Conservation (phyloP, 140 eudicot genomes). For the Eryngium alpinum region DNA sequence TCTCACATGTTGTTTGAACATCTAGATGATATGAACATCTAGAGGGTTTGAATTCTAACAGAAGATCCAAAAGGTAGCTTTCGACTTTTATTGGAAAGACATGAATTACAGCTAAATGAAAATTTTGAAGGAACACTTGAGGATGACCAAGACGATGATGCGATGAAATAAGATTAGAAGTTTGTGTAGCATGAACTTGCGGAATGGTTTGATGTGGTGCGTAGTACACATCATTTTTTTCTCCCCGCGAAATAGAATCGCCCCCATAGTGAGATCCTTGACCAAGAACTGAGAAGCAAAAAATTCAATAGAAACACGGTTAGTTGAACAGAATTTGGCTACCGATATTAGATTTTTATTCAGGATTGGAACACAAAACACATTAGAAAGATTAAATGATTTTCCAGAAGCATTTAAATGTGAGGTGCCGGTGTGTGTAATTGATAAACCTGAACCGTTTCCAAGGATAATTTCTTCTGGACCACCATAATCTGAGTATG, state of each 20-base stretch:
- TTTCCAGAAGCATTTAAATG: background rate
- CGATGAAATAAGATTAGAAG: background rate
- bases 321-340: background rate
- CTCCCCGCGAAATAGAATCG: constrained; percentile 1
- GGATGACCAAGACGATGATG: background rate
- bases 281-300: background rate
- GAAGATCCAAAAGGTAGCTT: too few species aligned
- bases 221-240: background rate
- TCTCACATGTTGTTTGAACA: too few species aligned
- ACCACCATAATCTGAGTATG: background rate
- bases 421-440: background rate
- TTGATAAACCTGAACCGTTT: background rate
- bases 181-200: background rate
- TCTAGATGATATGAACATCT: too few species aligned
- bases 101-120: too few species aligned
- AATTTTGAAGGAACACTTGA: background rate
- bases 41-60: too few species aligned
- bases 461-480: background rate
- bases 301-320: background rate
- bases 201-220: background rate
- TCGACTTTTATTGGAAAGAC: too few species aligned
- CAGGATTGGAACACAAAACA: background rate
- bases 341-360: background rate
- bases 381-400: background rate
- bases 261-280: background rate